A percentile compares a stretch with the other conserved stretches of the same genome.
Evolutionary conservation across 176 grass and related monocot species (phyloP).

Genomic region (Musa acuminata): DNA sequence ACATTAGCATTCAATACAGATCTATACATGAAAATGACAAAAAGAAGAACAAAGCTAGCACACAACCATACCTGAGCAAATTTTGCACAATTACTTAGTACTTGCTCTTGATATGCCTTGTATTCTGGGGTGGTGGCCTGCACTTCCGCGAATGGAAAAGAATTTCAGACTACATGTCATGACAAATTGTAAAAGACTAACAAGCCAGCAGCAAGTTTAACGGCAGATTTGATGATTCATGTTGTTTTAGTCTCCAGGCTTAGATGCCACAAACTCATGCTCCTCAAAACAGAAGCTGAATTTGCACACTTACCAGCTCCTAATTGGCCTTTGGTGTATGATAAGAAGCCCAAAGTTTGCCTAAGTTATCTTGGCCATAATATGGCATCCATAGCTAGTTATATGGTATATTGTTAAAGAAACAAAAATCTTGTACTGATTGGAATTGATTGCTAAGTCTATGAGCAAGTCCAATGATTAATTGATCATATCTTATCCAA

Average conservation of each 20-base stretch:
- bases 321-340: not conserved
- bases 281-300: not conserved
- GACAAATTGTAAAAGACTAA: not conserved
- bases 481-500: too few relatives aligned
- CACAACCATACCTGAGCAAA: conserved; percentile 58
- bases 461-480: too few relatives aligned
- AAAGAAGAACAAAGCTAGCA: not conserved
- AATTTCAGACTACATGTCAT: conserved; percentile 1
- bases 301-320: not conserved
- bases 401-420: too few relatives aligned
- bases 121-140: conserved; percentile 79
- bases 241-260: not conserved
- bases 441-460: too few relatives aligned
- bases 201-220: not conserved
- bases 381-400: not conserved
- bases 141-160: conserved; percentile 20
- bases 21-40: too few relatives aligned
- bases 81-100: conserved; percentile 86
- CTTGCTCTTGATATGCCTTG: conserved; percentile 91
- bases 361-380: not conserved
- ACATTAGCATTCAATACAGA: too few relatives aligned
- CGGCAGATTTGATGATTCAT: not conserved
- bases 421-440: too few relatives aligned
- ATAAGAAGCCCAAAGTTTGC: too few relatives aligned
- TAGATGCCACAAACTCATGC: not conserved